These are phyloP conservation scores for Ceratobasidium sp. DNA, from an alignment of 1,284 basidiomycete genomes.

Conservation along the genomic window DNA sequence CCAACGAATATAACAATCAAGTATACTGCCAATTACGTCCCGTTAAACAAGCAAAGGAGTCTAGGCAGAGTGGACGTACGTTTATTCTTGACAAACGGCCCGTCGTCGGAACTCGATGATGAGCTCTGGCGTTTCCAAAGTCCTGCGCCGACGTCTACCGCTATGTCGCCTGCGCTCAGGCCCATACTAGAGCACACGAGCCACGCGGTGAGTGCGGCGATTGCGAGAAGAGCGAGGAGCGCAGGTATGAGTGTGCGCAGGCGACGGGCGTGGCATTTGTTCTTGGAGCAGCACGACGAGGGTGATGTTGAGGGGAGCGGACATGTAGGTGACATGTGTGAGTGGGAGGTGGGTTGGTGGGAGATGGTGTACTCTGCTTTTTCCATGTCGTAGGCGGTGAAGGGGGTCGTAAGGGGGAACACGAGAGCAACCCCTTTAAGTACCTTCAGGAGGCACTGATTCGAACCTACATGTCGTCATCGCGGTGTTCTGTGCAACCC, in stretches of 20 bases:
- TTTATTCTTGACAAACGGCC: conserved; percentile 48
- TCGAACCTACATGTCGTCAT: conserved; percentile 23
- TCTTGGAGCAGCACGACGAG: conserved; percentile 5
- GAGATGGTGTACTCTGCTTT: conserved; percentile 25
- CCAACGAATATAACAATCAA: conserved; percentile 69
- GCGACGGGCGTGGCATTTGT: conserved; percentile 38
- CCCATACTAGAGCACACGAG: conserved; percentile 19
- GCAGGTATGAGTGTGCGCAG: conserved; percentile 30
- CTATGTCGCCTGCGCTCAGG: conserved; percentile 7
- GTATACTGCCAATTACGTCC: conserved; percentile 56
- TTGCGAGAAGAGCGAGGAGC: conserved; percentile 20
- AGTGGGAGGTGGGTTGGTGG: conserved; percentile 24
- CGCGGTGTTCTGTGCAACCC: not conserved
- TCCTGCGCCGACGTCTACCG: conserved; percentile 15
- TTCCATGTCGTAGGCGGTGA: conserved; percentile 16
- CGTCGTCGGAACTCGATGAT: not conserved
- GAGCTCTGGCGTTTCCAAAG: conserved; percentile 41
- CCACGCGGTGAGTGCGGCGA: conserved; percentile 20
- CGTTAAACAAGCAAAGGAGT: not conserved
- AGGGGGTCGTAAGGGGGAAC: not conserved
- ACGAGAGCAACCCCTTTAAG: not conserved
- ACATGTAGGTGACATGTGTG: conserved; percentile 25
- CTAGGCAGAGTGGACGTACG: conserved; percentile 35
- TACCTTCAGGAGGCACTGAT: conserved; percentile 6
- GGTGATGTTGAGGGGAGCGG: not conserved